Base-by-base conservation (phyloP, 768 basidiomycete genomes). In the Rhodotorula toruloides region DNA sequence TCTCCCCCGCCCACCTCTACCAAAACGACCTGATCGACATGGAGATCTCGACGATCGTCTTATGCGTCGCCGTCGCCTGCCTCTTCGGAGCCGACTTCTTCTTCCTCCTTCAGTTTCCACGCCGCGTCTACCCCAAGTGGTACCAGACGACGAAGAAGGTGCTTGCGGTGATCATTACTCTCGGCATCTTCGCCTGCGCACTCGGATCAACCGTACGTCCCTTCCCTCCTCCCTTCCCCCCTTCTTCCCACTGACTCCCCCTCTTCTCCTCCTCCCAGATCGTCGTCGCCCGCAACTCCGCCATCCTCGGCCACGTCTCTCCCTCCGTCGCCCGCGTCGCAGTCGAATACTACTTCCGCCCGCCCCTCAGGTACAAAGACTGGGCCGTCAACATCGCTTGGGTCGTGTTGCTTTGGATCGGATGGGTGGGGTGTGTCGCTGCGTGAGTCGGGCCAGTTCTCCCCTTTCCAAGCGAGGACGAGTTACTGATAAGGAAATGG, bases 21-120 rank as follows among this genome's bases (percentile, higher is more conserved):
- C n/a, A 72, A 17, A 64, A 72, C 63, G 65, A 74, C 47, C 36
- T 72, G 22, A 48, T 74, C 43, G 73, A 63, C 54, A 19, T 59
- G 14, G 55, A 66, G 29, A 68, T 70, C 47, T 31, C 49, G 16
- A 67, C 58, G 0, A 74, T 73, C 61, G 67, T 71, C n/a, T 57
- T 73, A 34, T 64, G 63, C 19, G 69, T 73, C 37, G 49, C 64
- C 25, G 72, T 73, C 63, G 54, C 67, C 27, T n/a, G 53, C 63
- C 44, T 74, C 44, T 72, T 67, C 43, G 73, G 73, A 21, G 73
- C 73, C 44, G 73, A 72, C 47, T 72, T 72, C 56, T 74, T 74
- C 67, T 72, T 74, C 68, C 65, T 72, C 14, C 57, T 64, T n/a
- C 58, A 61, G 21, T 74, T 59, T 55, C 73, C 73, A 6, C 37